Conservation (phyloP, 2,329 filamentous ascomycete species). For the Fusarium sp. region DNA sequence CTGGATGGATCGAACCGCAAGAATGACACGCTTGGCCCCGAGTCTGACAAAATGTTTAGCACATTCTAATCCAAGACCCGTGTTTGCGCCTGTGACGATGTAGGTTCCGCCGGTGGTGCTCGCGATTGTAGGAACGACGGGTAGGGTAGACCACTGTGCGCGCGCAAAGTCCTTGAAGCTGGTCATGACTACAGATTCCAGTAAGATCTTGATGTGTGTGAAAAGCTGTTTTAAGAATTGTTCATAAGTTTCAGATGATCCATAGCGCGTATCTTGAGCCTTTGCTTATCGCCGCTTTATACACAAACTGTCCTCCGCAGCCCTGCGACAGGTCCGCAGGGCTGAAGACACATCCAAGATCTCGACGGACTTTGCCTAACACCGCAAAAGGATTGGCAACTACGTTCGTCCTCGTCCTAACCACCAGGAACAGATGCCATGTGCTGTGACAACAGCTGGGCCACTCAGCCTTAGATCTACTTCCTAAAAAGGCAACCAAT, state of each 20-base stretch:
- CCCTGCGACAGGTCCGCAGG: too few species aligned
- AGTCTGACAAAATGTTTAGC: neutral
- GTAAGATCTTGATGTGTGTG: neutral
- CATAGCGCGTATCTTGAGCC: too few species aligned
- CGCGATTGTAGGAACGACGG: neutral
- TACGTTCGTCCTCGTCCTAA: too few species aligned
- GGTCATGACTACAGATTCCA: neutral
- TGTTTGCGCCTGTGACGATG: slow-evolving; percentile 6
- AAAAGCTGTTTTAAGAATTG: too few species aligned
- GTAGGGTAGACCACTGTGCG: neutral
- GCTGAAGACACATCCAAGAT: neutral
- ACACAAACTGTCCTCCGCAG: neutral
- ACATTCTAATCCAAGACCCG: neutral
- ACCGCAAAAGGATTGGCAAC: neutral
- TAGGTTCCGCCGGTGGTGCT: neutral
- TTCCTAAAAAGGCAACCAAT: slow-evolving; percentile 3
- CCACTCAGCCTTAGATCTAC: neutral
- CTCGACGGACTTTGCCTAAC: slow-evolving; percentile 7
- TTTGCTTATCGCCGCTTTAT: too few species aligned
- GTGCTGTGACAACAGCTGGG: neutral
- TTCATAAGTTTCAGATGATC: too few species aligned
- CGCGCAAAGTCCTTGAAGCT: neutral
- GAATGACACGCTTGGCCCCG: neutral
- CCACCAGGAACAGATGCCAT: neutral
- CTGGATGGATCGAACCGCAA: neutral